Percentiles rank a stretch among this genome's conserved stretches.
Evolutionary conservation across 495 filamentous ascomycete genomes (phyloP).

Genomic region (Daldinia childiae): DNA sequence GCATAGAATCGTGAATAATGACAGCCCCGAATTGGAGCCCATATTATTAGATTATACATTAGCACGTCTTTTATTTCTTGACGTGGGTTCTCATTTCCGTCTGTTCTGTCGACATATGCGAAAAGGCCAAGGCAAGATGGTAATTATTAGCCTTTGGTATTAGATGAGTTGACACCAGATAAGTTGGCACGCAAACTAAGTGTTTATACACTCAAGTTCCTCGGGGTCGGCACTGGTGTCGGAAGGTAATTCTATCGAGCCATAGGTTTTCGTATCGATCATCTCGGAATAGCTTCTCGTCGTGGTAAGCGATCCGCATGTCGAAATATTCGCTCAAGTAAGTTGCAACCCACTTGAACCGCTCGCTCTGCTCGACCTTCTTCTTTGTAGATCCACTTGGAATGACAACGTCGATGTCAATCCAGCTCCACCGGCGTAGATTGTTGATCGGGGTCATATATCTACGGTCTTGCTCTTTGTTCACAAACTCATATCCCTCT

Average conservation of each 20-base stretch:
- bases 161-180: too few relatives aligned
- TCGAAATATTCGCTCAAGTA: slow-evolving; percentile 42
- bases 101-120: neutral
- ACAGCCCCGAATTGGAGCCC: neutral
- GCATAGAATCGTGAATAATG: neutral
- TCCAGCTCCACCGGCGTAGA: slow-evolving; percentile 36
- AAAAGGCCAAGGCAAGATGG: neutral
- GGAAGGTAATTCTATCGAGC: slow-evolving; percentile 38
- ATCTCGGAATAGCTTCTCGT: slow-evolving; percentile 18
- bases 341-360: slow-evolving; percentile 44
- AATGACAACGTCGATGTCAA: slow-evolving; percentile 45
- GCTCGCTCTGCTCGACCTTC: slow-evolving; percentile 21
- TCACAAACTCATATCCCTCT: slow-evolving; percentile 45
- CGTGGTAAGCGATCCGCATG: slow-evolving; percentile 24
- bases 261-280: slow-evolving; percentile 7
- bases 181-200: neutral
- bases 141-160: too few relatives aligned
- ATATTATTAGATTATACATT: neutral
- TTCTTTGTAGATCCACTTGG: slow-evolving; percentile 23
- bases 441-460: slow-evolving; percentile 32
- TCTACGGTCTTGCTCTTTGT: slow-evolving; percentile 29
- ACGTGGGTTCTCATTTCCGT: neutral
- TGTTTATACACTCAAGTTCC: neutral
- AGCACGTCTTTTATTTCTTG: neutral
- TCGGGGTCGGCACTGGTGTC: slow-evolving; percentile 22